Evolutionary conservation across 331 rosid species (phyloP), one percentile per base, ranked within the genome.

Genomic region (Pyracantha coccinea): DNA sequence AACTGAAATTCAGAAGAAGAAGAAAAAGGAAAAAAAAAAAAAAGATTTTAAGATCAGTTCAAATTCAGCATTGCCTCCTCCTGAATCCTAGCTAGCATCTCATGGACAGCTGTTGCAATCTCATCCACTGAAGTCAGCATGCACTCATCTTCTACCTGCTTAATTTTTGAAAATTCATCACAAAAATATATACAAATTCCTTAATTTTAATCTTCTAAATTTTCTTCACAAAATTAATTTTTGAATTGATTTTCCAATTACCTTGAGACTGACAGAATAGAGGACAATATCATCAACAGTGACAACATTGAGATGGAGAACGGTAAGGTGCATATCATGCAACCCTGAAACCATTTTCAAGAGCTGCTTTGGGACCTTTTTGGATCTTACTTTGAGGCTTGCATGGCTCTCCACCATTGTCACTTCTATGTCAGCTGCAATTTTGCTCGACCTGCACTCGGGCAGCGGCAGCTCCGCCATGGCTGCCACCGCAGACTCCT

Each of bases 361-460:
- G 25, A 89, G 89, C 71, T 89, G 99, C 76, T 86, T 92, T n/a
- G 98, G 89, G 33, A 86, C 31, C 79, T 75, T 89, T 79, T 79
- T 90, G 7, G 98, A 79, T 64, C 97, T 88, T 74, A 95, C 91
- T 70, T 92, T 95, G 54, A 95, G 69, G 79, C 84, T 95, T 72
- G 97, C 99, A 79, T 95, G 99, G 84, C 85, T 90, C 71, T 92
- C 98, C 65, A 92, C 98, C 96, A 95, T 88, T 63, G 93, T 88
- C 57, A 95, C 98, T 82, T 95, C 98, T 66, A 95, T 82, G 50
- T 95, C 98, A 44, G 91, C 99, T 35, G 91, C 98, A 29, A 87
- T 75, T 16, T 15, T 44, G n/a, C 33, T 63, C 68, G 7, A 5
- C 24, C 35, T 63, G 45, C 45, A 63, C 68, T 63, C 68, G 15